These are phyloP conservation scores for Chaetoceros muelleri DNA, from an alignment of 108 stramenopile species.

Conservation along the genomic window DNA sequence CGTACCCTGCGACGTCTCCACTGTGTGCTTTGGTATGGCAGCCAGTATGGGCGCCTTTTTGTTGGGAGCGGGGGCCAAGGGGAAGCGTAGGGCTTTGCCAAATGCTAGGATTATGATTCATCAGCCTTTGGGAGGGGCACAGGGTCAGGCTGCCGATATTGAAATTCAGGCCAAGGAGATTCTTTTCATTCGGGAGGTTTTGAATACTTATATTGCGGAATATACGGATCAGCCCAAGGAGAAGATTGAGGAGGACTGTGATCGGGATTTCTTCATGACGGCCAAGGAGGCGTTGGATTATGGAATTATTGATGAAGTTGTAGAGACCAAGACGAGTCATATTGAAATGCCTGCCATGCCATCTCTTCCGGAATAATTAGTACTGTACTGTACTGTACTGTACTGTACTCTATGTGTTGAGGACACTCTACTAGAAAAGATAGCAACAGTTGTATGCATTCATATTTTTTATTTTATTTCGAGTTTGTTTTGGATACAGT, in stretches of 20 bases:
- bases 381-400: too few relatives aligned
- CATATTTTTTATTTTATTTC: too few relatives aligned
- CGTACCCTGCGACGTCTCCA: constrained; percentile 91
- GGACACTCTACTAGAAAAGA: too few relatives aligned
- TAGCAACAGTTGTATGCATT: too few relatives aligned
- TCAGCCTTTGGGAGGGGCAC: constrained; percentile 94
- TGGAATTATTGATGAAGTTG: constrained; percentile 95
- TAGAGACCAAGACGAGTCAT: constrained; percentile 88
- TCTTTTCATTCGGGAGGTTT: constrained; percentile 76
- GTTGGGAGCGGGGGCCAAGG: constrained; percentile 83
- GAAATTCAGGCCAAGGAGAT: constrained; percentile 98
- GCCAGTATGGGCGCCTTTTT: constrained; percentile 95
- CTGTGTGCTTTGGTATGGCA: constrained; percentile 97
- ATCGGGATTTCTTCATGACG: constrained; percentile 96
- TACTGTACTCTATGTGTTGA: too few relatives aligned
- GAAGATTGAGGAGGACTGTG: constrained; percentile 92
- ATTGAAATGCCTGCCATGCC: constrained; percentile 80
- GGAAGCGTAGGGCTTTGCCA: constrained; percentile 83
- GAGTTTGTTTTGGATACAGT: too few relatives aligned
- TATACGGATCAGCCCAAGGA: constrained; percentile 88
- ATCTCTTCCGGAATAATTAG: constrained; percentile 15
- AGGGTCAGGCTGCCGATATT: constrained; percentile 93
- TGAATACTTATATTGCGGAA: constrained; percentile 89
- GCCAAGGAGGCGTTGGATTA: constrained; percentile 90
- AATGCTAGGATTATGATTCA: constrained; percentile 98